Conservation (phyloP, 306 rosid species). For the Cicer bijugum region DNA sequence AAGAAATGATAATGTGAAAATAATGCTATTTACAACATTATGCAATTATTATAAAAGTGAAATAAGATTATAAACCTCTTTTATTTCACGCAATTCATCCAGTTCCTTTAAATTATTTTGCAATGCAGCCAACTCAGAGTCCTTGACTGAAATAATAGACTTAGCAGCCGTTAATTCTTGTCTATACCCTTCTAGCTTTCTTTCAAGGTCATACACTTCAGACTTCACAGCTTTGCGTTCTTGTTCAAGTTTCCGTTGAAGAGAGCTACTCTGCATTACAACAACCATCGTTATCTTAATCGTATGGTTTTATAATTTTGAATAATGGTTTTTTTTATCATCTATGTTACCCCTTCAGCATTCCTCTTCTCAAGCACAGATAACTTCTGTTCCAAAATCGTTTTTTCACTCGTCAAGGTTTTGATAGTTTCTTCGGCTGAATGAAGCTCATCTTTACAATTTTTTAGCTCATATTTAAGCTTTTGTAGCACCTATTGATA, state of each 20-base stretch:
- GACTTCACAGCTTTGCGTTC: constrained; percentile 65
- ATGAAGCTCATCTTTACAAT: constrained; percentile 62
- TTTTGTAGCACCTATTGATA: constrained; percentile 56
- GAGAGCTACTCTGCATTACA: constrained; percentile 64
- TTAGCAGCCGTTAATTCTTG: constrained; percentile 63
- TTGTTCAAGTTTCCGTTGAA: constrained; percentile 63
- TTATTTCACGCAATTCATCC: constrained; percentile 95
- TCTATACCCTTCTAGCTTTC: constrained; percentile 60
- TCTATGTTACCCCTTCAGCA: constrained; percentile 68
- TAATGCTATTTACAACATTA: constrained; percentile 11
- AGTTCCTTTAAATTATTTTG: constrained; percentile 78
- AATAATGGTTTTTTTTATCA: constrained; percentile 27
- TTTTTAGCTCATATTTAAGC: constrained; percentile 77
- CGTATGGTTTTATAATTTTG: constrained; percentile 22
- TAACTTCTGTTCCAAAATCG: constrained; percentile 61
- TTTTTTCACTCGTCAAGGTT: constrained; percentile 65
- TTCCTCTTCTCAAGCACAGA: constrained; percentile 63
- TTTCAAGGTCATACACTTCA: constrained; percentile 66
- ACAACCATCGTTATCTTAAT: constrained; percentile 32
- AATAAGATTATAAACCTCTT: constrained; percentile 63
- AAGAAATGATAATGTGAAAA: background rate
- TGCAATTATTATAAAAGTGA: constrained; percentile 21
- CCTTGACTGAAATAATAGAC: constrained; percentile 64
- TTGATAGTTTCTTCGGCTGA: constrained; percentile 64
- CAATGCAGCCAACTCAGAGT: constrained; percentile 66